Evolutionary conservation across 768 basidiomycete genomes (phyloP), one percentile per base, ranked within the genome.

Genomic region (Mycena venus): DNA sequence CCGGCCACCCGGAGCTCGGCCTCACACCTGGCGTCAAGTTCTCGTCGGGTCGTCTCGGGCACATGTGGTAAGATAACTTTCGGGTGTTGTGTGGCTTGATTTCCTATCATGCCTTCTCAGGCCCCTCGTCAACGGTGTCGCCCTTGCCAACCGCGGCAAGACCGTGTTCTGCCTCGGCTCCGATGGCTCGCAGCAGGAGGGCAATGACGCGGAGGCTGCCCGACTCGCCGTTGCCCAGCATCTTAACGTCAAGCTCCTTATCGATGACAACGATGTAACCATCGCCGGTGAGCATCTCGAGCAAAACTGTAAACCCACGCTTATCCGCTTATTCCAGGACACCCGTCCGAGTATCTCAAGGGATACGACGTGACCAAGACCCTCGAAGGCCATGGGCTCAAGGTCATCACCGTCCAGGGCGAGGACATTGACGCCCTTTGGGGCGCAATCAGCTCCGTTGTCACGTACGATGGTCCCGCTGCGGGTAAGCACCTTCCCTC

Each of bases 21-120:
- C 87, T 96, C 72, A 96, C 96, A 0, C 96, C 96, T n/a, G 96
- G 96, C 32, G 91, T 97, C 84, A 95, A 96, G 83, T 97, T 97
- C 85, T 96, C 95, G 3, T 96, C 95, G 1, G 96, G 96, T n/a
- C 93, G 96, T 80, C 90, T 97, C 23, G 96, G 96, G 2, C 96
- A 97, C 83, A 91, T 96, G 89, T 97, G 95, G 95, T 88, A 75
- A 61, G 86, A 80, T 55, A 70, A 51, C 3, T 44, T 25, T 47
- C 55, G 21, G 42, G 31, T 44, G 8, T 42, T 42, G 53, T 61
- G 23, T 21, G 59, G 40, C 23, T 65, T 68, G 27, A 69, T 70
- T 55, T 23, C 49, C 47, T 59, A 51, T 63, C 60, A 56, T 67
- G 61, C 25, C 17, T 64, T 65, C 55, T 0, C 76, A 90, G 89